Evolutionary conservation across 2,329 filamentous ascomycete genomes (phyloP).

Genomic region (Penicillium concentricum): DNA sequence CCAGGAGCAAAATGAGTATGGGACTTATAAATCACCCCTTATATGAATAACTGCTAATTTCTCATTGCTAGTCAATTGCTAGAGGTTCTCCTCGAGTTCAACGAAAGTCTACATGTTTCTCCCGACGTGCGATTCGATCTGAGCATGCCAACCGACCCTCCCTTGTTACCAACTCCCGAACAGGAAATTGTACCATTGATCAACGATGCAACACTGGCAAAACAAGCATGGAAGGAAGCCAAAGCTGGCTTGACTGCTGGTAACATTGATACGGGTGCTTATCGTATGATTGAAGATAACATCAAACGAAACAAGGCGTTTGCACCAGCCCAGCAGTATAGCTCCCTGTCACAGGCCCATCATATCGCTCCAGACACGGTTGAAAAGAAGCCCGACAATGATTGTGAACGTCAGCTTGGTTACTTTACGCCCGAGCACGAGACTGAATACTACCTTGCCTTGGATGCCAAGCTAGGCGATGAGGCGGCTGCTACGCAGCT

Average conservation of each 20-base stretch:
- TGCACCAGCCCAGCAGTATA: conserved; percentile 36
- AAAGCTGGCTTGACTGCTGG: conserved; percentile 38
- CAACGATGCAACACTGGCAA: conserved; percentile 34
- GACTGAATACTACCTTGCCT: conserved; percentile 41
- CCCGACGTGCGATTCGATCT: conserved; percentile 73
- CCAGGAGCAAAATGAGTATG: conserved; percentile 89
- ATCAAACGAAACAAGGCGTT: conserved; percentile 42
- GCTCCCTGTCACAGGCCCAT: conserved; percentile 32
- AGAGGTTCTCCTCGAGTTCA: conserved; percentile 86
- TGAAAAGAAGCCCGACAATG: conserved; percentile 18
- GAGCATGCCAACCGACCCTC: conserved; percentile 44
- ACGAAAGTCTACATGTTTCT: conserved; percentile 76
- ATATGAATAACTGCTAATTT: conserved; percentile 8
- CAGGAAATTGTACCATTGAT: conserved; percentile 33
- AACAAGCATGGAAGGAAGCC: conserved; percentile 40
- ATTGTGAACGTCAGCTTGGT: conserved; percentile 37
- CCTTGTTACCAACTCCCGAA: conserved; percentile 50
- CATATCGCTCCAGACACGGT: conserved; percentile 25
- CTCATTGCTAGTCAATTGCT: conserved; percentile 69
- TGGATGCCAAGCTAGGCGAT: conserved; percentile 43
- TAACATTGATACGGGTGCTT: conserved; percentile 35
- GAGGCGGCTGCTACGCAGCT: conserved; percentile 55
- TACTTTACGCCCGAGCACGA: conserved; percentile 48
- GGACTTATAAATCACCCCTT: conserved; percentile 10
- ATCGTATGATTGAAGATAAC: conserved; percentile 39